Base-by-base conservation (phyloP, 1,284 basidiomycete species). In the Trichosporon coremiiforme region DNA sequence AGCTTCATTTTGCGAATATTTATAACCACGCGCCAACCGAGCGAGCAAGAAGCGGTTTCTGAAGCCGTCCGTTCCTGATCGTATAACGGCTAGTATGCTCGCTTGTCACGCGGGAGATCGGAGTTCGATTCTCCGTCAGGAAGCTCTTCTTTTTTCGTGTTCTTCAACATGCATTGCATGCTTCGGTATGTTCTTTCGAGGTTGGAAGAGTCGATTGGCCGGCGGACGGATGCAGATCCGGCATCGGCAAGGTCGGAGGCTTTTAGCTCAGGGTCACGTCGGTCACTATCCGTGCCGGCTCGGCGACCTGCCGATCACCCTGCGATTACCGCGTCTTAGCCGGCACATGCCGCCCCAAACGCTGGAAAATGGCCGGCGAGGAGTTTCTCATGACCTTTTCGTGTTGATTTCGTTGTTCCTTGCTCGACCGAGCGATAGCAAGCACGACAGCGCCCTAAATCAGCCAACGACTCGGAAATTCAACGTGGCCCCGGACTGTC, bases 21-120 rank as follows among this genome's bases (percentile, higher is more conserved):
- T 53, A 53, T 53, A 53, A 22, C 10, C 50, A 8, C 20, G 20
- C 50, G n/a, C 20, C 20, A 25, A 22, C 50, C 50, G 2, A 20
- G 20, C 20, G 2, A 17, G 20, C 50, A 53, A 53, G 20, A 25
- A 5, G 50, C 20, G 10, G n/a, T 25, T 6, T 17, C 17, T 17
- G n/a, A 50, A 22, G 20, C 20, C 50, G 20, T 17, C 20, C 50
- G 20, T 53, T 53, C 50, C 50, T 53, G 50, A 53, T 53, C 50
- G 50, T 53, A 53, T 53, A 53, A 53, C 50, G 50, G 50, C 50
- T 53, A 53, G 50, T 53, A 53, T 53, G 50, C 50, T 53, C 50
- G 50, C 50, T 53, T 53, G 50, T 53, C 50, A 53, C 50, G 50
- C 50, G 50, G 50, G 50, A 53, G 50, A 53, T 53, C 50, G 50